These are phyloP conservation scores for Apiospora saccharicola DNA, from an alignment of 2,329 filamentous ascomycete species.

Conservation along the genomic window DNA sequence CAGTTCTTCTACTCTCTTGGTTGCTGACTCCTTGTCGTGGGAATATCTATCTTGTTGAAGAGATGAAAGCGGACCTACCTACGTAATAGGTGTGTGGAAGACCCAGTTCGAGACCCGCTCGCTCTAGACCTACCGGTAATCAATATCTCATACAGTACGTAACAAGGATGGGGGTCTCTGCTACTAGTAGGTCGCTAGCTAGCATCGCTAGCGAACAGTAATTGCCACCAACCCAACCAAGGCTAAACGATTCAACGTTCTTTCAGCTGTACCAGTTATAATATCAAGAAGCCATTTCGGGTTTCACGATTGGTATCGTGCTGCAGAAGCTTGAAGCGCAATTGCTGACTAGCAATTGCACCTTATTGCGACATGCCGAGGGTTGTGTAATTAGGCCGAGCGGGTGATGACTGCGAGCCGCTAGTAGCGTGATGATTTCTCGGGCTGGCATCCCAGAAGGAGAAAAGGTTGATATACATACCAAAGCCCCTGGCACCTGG, in stretches of 20 bases:
- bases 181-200: neutral
- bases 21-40: neutral
- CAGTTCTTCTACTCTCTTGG: neutral
- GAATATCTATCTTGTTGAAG: neutral
- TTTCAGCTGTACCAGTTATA: neutral
- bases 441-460: neutral
- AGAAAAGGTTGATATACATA: neutral
- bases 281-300: neutral
- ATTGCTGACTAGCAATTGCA: neutral
- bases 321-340: neutral
- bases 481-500: neutral
- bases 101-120: neutral
- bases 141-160: slow-evolving; percentile 18
- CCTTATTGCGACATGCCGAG: slow-evolving; percentile 14
- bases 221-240: neutral
- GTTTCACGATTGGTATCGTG: slow-evolving; percentile 11
- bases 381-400: neutral
- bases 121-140: neutral
- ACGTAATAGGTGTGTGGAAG: neutral
- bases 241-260: neutral
- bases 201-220: neutral
- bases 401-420: neutral
- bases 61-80: neutral
- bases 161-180: slow-evolving; percentile 5
- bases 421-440: neutral